Percentiles rank a stretch among this genome's conserved stretches.
These are phyloP conservation scores for Cucumis hystrix DNA, from an alignment of 306 rosid genomes.

Conservation along the genomic window DNA sequence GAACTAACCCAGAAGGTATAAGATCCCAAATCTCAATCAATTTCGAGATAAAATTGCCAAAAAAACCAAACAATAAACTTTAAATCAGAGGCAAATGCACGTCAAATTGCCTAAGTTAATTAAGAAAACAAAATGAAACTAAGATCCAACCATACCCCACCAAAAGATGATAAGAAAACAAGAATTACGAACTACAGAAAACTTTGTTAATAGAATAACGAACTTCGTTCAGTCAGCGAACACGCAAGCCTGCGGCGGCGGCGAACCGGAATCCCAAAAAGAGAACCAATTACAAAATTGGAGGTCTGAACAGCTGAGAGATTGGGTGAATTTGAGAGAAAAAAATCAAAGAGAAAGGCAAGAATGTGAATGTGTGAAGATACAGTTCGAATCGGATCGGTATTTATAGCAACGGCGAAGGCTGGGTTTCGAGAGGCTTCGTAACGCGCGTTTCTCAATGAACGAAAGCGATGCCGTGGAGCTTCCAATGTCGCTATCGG, in stretches of 20 bases:
- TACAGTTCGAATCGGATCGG: not conserved
- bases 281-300: not conserved
- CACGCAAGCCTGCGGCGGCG: slow-evolving; percentile 8
- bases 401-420: slow-evolving; percentile 1
- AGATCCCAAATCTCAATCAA: slow-evolving; percentile 6
- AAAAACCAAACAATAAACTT: not conserved
- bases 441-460: not conserved
- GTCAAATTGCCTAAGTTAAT: slow-evolving; percentile 16
- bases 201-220: slow-evolving; percentile 18
- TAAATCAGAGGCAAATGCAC: not conserved
- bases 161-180: not conserved
- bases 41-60: not conserved
- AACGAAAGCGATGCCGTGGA: not conserved
- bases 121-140: not conserved
- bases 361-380: not conserved
- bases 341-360: not conserved
- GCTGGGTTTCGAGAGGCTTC: slow-evolving; percentile 4
- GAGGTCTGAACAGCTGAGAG: not conserved
- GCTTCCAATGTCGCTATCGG: not conserved
- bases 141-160: not conserved
- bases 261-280: not conserved
- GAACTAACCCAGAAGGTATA: slow-evolving; percentile 9
- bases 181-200: slow-evolving; percentile 7
- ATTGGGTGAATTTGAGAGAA: not conserved
- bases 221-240: slow-evolving; percentile 25